A percentile compares a stretch with the other conserved stretches of the same genome.
Conservation (phyloP, 192 early-diverging fungal genomes). For the Linnemannia hyalina region DNA sequence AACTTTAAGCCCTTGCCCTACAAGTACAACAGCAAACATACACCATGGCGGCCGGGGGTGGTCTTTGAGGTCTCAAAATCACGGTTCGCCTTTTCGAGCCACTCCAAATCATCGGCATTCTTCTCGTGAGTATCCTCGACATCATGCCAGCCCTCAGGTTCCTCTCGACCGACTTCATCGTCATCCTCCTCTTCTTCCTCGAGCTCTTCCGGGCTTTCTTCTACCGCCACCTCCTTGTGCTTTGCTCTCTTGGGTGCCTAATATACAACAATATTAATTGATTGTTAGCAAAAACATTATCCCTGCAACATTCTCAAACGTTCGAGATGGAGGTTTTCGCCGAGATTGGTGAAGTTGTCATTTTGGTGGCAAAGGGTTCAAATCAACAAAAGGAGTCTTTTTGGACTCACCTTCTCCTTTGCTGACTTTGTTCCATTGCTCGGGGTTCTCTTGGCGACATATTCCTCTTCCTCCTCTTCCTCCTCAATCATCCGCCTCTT, state of each 20-base stretch:
- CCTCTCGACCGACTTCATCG: slow-evolving; percentile 15
- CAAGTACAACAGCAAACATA: slow-evolving; percentile 10
- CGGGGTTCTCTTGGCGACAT: not conserved
- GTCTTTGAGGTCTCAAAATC: slow-evolving; percentile 32
- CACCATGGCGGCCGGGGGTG: slow-evolving; percentile 23
- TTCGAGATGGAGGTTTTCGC: not conserved
- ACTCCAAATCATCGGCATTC: slow-evolving; percentile 9
- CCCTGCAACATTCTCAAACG: not conserved
- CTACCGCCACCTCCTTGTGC: slow-evolving; percentile 11
- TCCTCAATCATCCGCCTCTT: slow-evolving; percentile 46
- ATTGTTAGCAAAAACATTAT: not conserved
- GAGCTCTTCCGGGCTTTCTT: not conserved
- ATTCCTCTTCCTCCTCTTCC: slow-evolving; percentile 40
- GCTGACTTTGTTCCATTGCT: not conserved
- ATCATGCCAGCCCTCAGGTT: slow-evolving; percentile 28
- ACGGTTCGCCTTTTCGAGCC: slow-evolving; percentile 8
- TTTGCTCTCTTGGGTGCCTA: slow-evolving; percentile 20
- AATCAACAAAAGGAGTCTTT: not conserved
- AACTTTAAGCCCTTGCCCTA: not conserved
- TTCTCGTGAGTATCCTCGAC: not conserved
- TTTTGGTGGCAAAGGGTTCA: slow-evolving; percentile 23
- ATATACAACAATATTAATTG: not conserved
- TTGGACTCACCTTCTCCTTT: slow-evolving; percentile 32
- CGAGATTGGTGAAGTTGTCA: not conserved
- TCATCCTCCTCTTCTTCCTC: slow-evolving; percentile 39